Conservation (phyloP, 1,284 basidiomycete species). For the Pyrrhoderma lamaoense region DNA sequence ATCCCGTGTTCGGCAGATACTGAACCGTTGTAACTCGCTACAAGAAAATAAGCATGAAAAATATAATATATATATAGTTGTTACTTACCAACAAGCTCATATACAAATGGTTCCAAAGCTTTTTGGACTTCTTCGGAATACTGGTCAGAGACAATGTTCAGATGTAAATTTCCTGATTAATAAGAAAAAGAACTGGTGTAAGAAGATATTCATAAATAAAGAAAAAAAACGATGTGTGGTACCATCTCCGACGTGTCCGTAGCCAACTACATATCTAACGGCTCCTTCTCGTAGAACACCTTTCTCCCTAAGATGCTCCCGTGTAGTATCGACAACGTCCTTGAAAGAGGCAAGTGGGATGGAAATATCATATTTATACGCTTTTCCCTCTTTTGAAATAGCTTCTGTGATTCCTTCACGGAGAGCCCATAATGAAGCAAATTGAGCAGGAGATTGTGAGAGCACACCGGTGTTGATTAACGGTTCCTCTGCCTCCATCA, state of each 20-base stretch:
- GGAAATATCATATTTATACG: constrained; percentile 97
- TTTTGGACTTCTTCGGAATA: constrained; percentile 82
- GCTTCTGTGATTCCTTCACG: constrained; percentile 95
- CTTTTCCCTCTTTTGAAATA: constrained; percentile 88
- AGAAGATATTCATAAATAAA: constrained; percentile 11
- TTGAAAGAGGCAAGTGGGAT: constrained; percentile 89
- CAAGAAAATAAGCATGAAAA: neutral
- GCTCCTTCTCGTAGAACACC: constrained; percentile 68
- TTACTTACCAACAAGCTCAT: constrained; percentile 78
- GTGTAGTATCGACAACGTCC: constrained; percentile 77
- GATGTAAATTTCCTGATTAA: constrained; percentile 78
- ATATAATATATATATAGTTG: neutral
- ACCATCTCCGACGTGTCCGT: constrained; percentile 97
- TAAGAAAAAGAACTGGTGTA: constrained; percentile 2
- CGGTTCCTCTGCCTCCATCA: constrained; percentile 69
- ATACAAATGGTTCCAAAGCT: constrained; percentile 92
- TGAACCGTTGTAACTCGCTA: constrained; percentile 74
- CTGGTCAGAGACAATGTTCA: constrained; percentile 85
- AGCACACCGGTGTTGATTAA: constrained; percentile 89
- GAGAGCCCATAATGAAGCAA: constrained; percentile 85
- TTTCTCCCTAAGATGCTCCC: constrained; percentile 65
- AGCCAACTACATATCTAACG: constrained; percentile 83
- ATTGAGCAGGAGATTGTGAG: constrained; percentile 88
- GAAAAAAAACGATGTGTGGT: too few species aligned
- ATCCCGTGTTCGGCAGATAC: constrained; percentile 97